Conservation (phyloP, 139 green algal genomes). For the Tetradesmus obliquus region DNA sequence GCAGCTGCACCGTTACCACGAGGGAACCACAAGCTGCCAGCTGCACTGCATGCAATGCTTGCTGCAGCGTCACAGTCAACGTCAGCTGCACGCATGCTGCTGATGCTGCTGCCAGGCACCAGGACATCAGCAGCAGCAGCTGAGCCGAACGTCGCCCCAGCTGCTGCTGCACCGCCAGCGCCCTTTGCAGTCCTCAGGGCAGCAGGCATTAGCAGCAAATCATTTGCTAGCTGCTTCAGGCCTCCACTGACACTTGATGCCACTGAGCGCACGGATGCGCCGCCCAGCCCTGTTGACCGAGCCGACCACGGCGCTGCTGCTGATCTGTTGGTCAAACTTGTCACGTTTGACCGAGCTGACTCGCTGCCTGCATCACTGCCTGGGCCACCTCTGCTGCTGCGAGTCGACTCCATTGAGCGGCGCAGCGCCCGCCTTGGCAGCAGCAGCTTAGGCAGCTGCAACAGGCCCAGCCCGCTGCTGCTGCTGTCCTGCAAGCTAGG, state of each 20-base stretch:
- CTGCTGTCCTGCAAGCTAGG: background rate
- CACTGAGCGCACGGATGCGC: background rate
- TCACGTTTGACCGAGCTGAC: background rate
- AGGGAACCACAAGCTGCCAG: slow-evolving; percentile 3
- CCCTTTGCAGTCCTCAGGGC: background rate
- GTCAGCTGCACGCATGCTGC: background rate
- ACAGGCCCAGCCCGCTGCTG: background rate
- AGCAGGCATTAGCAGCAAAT: background rate
- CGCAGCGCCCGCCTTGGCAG: background rate
- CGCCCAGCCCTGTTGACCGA: background rate
- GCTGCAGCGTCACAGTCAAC: background rate
- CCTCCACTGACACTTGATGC: background rate
- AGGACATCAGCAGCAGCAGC: background rate
- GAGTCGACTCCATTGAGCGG: background rate
- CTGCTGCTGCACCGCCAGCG: background rate
- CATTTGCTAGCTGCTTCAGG: slow-evolving; percentile 10
- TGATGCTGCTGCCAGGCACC: background rate
- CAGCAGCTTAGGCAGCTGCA: slow-evolving; percentile 5
- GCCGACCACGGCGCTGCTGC: background rate
- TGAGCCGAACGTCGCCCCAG: background rate
- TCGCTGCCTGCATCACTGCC: background rate
- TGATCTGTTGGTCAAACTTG: background rate
- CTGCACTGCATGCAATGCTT: background rate
- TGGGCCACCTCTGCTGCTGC: background rate
- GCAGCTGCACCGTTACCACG: background rate